Conservation (phyloP, 2,329 filamentous ascomycete genomes). For the Sclerotinia spermophila region DNA sequence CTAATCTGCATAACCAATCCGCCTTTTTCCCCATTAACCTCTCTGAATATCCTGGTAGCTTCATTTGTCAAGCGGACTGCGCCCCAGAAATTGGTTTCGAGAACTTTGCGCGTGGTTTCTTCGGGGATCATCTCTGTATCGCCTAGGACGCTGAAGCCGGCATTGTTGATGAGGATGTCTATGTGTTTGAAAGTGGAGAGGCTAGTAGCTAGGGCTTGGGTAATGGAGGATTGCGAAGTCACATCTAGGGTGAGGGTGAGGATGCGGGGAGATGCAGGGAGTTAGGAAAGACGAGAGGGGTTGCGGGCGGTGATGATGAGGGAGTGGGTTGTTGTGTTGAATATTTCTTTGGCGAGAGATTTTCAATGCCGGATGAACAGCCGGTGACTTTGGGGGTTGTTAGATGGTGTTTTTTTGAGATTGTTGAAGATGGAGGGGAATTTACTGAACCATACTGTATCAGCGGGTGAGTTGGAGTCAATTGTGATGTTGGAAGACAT, state of each 20-base stretch:
- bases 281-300: slow-evolving; percentile 38
- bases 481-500: slow-evolving; percentile 1
- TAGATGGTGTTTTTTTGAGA: neutral
- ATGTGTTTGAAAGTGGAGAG: slow-evolving; percentile 48
- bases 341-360: slow-evolving; percentile 39
- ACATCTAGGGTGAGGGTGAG: slow-evolving; percentile 48
- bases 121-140: slow-evolving; percentile 45
- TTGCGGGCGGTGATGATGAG: slow-evolving; percentile 50
- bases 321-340: slow-evolving; percentile 38
- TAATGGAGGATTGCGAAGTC: slow-evolving; percentile 41
- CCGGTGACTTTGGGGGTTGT: slow-evolving; percentile 40
- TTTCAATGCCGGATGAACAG: slow-evolving; percentile 44
- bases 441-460: slow-evolving; percentile 15
- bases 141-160: slow-evolving; percentile 44
- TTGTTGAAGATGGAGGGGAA: neutral
- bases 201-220: slow-evolving; percentile 38
- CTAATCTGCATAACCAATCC: slow-evolving; percentile 41
- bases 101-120: slow-evolving; percentile 33
- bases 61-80: slow-evolving; percentile 9
- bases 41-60: slow-evolving; percentile 18
- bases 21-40: slow-evolving; percentile 29
- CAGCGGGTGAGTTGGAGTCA: neutral
- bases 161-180: slow-evolving; percentile 53
- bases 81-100: slow-evolving; percentile 38
- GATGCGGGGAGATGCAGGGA: slow-evolving; percentile 39